A percentile compares a stretch with the other conserved stretches of the same genome.
These are phyloP conservation scores for Paecilomyces sp. DNA, from an alignment of 2,329 filamentous ascomycete genomes.

Conservation along the genomic window DNA sequence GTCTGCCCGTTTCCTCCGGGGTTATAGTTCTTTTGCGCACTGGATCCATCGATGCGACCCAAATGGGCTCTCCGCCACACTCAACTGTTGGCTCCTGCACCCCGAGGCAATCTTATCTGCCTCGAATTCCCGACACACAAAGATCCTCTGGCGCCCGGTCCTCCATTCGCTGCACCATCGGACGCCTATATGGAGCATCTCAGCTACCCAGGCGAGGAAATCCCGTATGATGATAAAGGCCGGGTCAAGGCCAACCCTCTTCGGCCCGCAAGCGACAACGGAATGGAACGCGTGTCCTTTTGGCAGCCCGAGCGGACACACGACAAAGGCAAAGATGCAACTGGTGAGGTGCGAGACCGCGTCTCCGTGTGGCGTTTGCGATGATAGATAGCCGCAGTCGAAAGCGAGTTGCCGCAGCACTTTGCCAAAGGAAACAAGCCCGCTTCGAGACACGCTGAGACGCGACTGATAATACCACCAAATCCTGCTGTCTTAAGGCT, in stretches of 20 bases:
- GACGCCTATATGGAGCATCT: constrained; percentile 67
- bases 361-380: constrained; percentile 37
- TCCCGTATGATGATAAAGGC: constrained; percentile 54
- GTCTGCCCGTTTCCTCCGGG: constrained; percentile 1
- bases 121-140: constrained; percentile 76
- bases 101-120: constrained; percentile 49
- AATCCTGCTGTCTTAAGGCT: constrained; percentile 12
- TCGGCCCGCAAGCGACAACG: constrained; percentile 32
- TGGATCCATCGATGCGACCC: constrained; percentile 49
- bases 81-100: constrained; percentile 44
- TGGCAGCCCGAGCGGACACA: constrained; percentile 53
- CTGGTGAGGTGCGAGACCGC: constrained; percentile 34
- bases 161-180: constrained; percentile 64
- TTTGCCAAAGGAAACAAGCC: background rate
- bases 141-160: constrained; percentile 56
- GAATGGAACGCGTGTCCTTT: constrained; percentile 43
- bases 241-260: constrained; percentile 43
- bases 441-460: background rate
- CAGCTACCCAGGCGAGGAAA: constrained; percentile 58
- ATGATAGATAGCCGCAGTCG: background rate
- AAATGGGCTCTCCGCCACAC: constrained; percentile 51
- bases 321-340: constrained; percentile 42
- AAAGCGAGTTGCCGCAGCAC: background rate
- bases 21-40: constrained; percentile 54
- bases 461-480: background rate